phyloP scores from a whole-genome alignment of 306 rosid species.

The Calophaca sinica region DNA sequence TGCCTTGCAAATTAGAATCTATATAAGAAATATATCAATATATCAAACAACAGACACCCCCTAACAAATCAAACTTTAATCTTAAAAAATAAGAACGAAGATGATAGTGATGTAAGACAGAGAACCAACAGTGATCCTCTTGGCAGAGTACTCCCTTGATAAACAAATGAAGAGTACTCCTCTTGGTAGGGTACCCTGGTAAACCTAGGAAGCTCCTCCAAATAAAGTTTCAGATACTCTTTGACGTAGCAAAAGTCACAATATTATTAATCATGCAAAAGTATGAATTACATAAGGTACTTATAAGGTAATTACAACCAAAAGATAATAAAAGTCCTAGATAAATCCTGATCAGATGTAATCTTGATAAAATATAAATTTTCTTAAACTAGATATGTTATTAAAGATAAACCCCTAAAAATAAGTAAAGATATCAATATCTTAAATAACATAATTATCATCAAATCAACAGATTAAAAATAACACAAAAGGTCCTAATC shows the following conservation, averaged over 20 bases:
- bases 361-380: no score
- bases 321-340: background rate
- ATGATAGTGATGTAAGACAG: constrained; percentile 11
- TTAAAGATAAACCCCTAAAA: no score
- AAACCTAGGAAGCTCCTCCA: constrained; percentile 1
- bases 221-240: constrained; percentile 24
- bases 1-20: constrained; percentile 17
- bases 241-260: constrained; percentile 3
- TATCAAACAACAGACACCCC: constrained; percentile 9
- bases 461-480: background rate
- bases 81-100: constrained; percentile 9
- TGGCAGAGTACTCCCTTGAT: no score
- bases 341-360: background rate
- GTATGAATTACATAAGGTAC: background rate
- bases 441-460: background rate
- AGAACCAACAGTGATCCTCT: constrained; percentile 1
- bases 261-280: constrained; percentile 9
- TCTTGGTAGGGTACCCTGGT: background rate
- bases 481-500: background rate
- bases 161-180: background rate
- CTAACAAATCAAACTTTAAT: constrained; percentile 23
- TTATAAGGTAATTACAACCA: background rate
- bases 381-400: no score
- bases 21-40: constrained; percentile 19
- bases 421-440: background rate